A percentile compares a stretch with the other conserved stretches of the same genome.
These are phyloP conservation scores for Apostasia shenzhenica DNA, from an alignment of 106 monocot genomes.

Conservation along the genomic window DNA sequence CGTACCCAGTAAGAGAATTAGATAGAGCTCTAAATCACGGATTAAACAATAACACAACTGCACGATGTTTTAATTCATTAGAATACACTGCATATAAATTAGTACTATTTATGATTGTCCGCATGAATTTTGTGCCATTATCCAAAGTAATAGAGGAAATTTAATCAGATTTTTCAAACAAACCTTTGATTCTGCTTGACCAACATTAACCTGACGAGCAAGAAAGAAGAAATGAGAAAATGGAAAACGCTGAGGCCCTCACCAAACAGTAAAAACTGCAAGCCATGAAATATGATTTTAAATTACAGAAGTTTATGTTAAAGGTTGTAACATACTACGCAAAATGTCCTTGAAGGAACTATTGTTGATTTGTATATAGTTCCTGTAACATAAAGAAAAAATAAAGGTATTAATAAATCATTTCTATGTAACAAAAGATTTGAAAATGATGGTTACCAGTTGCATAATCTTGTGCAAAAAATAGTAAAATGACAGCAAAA, in stretches of 20 bases:
- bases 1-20: no score
- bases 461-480: no score
- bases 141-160: background rate
- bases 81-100: no score
- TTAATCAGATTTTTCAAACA: constrained; percentile 14
- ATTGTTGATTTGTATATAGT: constrained; percentile 81
- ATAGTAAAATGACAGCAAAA: no score
- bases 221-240: background rate
- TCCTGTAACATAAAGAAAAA: constrained; percentile 38
- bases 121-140: no score
- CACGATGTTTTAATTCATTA: no score
- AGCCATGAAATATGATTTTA: background rate
- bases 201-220: constrained; percentile 70
- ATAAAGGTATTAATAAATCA: background rate
- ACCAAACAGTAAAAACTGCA: no score
- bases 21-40: no score
- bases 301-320: background rate
- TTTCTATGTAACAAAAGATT: no score
- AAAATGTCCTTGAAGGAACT: constrained; percentile 88
- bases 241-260: no score
- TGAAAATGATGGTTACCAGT: no score
- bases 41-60: no score
- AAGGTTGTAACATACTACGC: constrained; percentile 50
- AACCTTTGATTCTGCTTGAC: constrained; percentile 97
- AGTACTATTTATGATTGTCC: background rate